A percentile compares a stretch with the other conserved stretches of the same genome.
Conservation (phyloP, 148 eudicot species). For the Cornus controversa region DNA sequence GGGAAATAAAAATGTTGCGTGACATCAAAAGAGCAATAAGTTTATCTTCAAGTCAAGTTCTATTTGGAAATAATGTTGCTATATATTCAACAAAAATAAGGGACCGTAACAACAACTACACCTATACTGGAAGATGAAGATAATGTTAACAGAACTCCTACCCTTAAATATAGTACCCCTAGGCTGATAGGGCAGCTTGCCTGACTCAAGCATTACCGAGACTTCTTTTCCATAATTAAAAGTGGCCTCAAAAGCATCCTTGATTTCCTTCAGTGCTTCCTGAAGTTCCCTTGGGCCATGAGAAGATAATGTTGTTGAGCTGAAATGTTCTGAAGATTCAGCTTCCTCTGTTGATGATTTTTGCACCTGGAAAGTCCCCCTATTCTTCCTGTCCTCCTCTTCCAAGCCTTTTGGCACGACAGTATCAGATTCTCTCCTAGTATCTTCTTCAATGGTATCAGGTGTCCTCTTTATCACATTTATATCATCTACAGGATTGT, state of each 20-base stretch:
- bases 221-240: constrained; percentile 9
- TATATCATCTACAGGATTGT: background rate
- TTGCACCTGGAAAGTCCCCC: background rate
- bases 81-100: background rate
- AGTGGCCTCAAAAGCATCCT: constrained; percentile 3
- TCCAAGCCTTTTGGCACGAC: background rate
- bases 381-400: constrained; percentile 4
- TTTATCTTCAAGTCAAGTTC: background rate
- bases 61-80: background rate
- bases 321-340: background rate
- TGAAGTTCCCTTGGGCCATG: constrained; percentile 4
- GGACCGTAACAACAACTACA: background rate
- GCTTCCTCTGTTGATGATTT: background rate
- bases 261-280: constrained; percentile 14
- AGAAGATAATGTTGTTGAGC: background rate
- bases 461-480: background rate
- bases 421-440: background rate
- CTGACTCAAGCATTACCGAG: constrained; percentile 1
- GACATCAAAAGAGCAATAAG: background rate
- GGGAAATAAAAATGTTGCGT: no score
- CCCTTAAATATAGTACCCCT: background rate
- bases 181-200: constrained; percentile 11
- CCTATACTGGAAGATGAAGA: background rate
- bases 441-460: background rate
- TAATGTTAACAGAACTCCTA: background rate